Conservation (phyloP, 345 rosid genomes). For the Noccaea caerulescens region DNA sequence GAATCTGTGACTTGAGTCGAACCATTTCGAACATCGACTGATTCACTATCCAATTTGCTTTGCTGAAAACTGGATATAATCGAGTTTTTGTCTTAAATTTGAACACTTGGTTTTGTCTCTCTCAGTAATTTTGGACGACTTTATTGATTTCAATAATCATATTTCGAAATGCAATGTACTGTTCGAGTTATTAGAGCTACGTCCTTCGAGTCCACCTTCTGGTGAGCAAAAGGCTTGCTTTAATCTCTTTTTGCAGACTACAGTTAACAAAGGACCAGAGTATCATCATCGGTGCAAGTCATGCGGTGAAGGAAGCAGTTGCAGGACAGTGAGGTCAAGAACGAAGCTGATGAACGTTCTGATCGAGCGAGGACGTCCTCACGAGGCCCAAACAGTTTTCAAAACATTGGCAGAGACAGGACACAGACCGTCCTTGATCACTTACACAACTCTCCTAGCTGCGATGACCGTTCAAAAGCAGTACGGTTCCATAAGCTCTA, state of each 20-base stretch:
- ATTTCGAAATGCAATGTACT: background rate
- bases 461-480: conserved; percentile 62
- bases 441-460: conserved; percentile 65
- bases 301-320: conserved; percentile 52
- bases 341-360: conserved; percentile 62
- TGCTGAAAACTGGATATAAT: background rate
- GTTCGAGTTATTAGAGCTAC: conserved; percentile 19
- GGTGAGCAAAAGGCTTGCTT: conserved; percentile 35
- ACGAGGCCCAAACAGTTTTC: conserved; percentile 54
- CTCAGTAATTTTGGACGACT: background rate
- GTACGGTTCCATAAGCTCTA: conserved; percentile 51
- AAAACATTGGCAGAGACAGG: conserved; percentile 55
- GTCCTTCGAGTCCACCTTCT: conserved; percentile 34
- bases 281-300: conserved; percentile 37
- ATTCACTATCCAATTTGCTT: background rate
- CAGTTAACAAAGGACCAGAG: conserved; percentile 26
- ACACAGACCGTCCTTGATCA: conserved; percentile 57
- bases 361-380: conserved; percentile 60
- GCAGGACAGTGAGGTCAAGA: conserved; percentile 59
- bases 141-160: background rate
- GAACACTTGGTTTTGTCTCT: conserved; percentile 2
- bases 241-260: conserved; percentile 32
- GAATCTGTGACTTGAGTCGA: background rate
- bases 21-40: conserved; percentile 10
- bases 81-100: background rate